phyloP scores from a whole-genome alignment of 257 asterid species.

The Solanum sejunctum region DNA sequence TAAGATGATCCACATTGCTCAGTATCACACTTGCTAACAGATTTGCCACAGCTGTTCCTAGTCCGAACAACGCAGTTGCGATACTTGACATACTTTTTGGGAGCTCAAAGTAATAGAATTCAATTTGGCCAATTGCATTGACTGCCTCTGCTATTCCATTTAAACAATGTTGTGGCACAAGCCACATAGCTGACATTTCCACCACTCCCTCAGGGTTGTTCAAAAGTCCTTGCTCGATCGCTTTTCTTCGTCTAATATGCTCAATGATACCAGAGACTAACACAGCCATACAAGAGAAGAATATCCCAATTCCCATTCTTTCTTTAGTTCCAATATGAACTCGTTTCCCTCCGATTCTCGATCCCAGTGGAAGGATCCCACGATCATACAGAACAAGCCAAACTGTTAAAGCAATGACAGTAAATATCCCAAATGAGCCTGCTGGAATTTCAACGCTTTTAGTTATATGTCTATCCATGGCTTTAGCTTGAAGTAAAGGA shows the following conservation, averaged over 20 bases:
- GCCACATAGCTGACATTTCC: conserved; percentile 63
- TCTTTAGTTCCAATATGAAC: conserved; percentile 28
- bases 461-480: conserved; percentile 48
- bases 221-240: conserved; percentile 28
- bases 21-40: conserved; percentile 41
- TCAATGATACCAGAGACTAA: conserved; percentile 37
- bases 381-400: conserved; percentile 58
- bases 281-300: conserved; percentile 36
- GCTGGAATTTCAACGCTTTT: conserved; percentile 48
- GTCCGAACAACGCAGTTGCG: conserved; percentile 39
- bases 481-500: conserved; percentile 47
- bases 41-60: conserved; percentile 40
- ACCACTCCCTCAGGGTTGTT: conserved; percentile 25
- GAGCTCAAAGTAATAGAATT: conserved; percentile 53
- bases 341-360: conserved; percentile 29
- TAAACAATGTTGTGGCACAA: conserved; percentile 41
- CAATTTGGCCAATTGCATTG: conserved; percentile 45
- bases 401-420: conserved; percentile 19
- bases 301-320: conserved; percentile 55
- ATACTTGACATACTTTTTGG: conserved; percentile 54
- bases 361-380: conserved; percentile 35
- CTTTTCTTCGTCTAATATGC: conserved; percentile 25
- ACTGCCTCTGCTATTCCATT: conserved; percentile 57
- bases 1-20: conserved; percentile 24
- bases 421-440: conserved; percentile 51